Base-by-base conservation (phyloP, 441 rosid species). In the Cnidoscolus chayamansa region DNA sequence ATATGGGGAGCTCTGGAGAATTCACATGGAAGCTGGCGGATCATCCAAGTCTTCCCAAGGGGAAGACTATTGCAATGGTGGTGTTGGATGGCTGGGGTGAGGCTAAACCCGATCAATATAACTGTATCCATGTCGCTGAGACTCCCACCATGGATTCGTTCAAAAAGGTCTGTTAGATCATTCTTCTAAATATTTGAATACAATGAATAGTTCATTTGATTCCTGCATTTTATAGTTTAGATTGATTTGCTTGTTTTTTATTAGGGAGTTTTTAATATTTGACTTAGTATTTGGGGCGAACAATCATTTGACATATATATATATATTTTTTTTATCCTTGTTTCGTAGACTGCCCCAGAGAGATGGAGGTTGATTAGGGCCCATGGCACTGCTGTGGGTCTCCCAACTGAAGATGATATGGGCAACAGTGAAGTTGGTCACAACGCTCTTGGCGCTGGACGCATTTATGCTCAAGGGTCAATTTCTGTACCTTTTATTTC, bases 401-500 rank as follows among this genome's bases (percentile, higher is more conserved):
- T 95, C 37, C 99, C 99, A 9, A 84, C 92, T 12, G 99, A 95
- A 45, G 99, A 95, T 76, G 99, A 95, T 71, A 95, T 95, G 99
- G 99, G 99, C n/a, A 95, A 95, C 83, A 95, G 99, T 71, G 99
- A 95, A 77, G 99, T 92, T 35, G 99, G 99, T 58, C 99, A 95
- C 72, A 95, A 95, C 72, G 99, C 99, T 40, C 98, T 95, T 16
- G 99, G 99, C 8, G 97, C 99, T 49, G 98, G 99, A 13, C 86
- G 99, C 10, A 91, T 95, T 63, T 95, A 74, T 72, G 99, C 98
- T 66, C 99, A 94, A 77, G 98, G 96, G 96, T 88, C 56, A 69
- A 51, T 54, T 70, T 77, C 43, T 57, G 7, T 40, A 40, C 45
- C 45, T 5, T 5, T 40, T 40, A 3, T 40, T 40, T 40, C 45